Conservation (phyloP, 176 grass and related monocot genomes). For the Themeda triandra region DNA sequence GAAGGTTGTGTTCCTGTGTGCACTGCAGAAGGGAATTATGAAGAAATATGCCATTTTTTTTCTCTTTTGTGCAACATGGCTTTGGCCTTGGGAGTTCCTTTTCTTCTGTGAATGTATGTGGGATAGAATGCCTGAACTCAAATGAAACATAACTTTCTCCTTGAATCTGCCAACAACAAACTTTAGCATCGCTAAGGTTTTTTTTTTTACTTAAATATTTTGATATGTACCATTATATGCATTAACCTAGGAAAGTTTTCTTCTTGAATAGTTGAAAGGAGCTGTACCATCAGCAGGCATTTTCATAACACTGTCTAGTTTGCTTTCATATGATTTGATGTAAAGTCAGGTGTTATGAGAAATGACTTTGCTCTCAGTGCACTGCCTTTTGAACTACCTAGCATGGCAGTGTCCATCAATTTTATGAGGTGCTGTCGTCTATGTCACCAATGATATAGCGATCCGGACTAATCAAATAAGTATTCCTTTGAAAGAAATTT, state of each 20-base stretch:
- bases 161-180: neutral
- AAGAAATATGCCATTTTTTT: neutral
- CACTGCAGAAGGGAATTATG: neutral
- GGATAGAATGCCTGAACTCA: neutral
- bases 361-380: neutral
- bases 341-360: neutral
- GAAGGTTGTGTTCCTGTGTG: neutral
- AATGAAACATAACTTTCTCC: neutral
- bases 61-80: neutral
- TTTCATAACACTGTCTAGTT: neutral
- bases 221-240: neutral
- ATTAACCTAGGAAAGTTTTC: neutral
- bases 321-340: neutral
- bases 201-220: neutral
- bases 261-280: constrained; percentile 3
- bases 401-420: neutral
- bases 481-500: too few species aligned
- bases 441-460: too few species aligned
- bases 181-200: neutral
- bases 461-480: too few species aligned
- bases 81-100: neutral
- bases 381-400: constrained; percentile 1
- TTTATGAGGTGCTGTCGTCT: neutral
- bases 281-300: neutral
- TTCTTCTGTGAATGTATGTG: neutral